A percentile compares a stretch with the other conserved stretches of the same genome.
Conservation (phyloP, 2,329 filamentous ascomycete genomes). For the Gyromitra esculenta region DNA sequence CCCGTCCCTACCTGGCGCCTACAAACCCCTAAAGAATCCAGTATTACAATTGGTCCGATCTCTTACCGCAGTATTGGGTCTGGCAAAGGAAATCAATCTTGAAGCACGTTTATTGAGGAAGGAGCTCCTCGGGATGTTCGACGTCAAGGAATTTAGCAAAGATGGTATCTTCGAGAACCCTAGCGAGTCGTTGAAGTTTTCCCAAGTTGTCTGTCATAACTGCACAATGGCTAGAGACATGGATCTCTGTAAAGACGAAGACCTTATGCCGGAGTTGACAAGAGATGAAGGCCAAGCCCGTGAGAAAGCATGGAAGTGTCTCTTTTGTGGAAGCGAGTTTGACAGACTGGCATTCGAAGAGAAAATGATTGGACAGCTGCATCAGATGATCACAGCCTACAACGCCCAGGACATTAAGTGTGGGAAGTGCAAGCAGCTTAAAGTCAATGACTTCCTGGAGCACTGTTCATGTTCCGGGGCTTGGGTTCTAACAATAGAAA, state of each 20-base stretch:
- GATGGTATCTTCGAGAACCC: constrained; percentile 91
- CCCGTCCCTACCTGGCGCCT: constrained; percentile 78
- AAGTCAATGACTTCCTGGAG: constrained; percentile 94
- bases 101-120: constrained; percentile 89
- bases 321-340: constrained; percentile 78
- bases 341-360: constrained; percentile 87
- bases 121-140: constrained; percentile 87
- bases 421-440: constrained; percentile 72
- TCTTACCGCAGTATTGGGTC: constrained; percentile 87
- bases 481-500: constrained; percentile 78
- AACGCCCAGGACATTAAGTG: constrained; percentile 90
- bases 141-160: constrained; percentile 90
- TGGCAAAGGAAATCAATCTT: constrained; percentile 89
- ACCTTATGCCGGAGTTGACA: constrained; percentile 70
- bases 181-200: constrained; percentile 75
- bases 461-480: constrained; percentile 91
- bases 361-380: constrained; percentile 77
- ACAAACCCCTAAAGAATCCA: constrained; percentile 72
- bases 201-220: constrained; percentile 82
- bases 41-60: constrained; percentile 90
- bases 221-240: constrained; percentile 90
- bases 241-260: constrained; percentile 89
- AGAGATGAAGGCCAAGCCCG: constrained; percentile 55
- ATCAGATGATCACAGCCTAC: constrained; percentile 81
- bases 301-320: constrained; percentile 74